Conservation (phyloP, 345 rosid species). For the Brassica napus region Da-Ae NC_063450.1:32127001-32127500, state of each 20-base stretch:
- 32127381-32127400: too few relatives aligned
- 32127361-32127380: background rate
- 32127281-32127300: slow-evolving; percentile 17
- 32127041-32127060: slow-evolving; percentile 19
- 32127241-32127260: slow-evolving; percentile 18
- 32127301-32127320: slow-evolving; percentile 14
- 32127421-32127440: too few relatives aligned
- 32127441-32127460: background rate
- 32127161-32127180: slow-evolving; percentile 19
- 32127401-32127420: background rate
- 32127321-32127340: slow-evolving; percentile 18
- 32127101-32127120: background rate
- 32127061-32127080: background rate
- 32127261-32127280: slow-evolving; percentile 6
- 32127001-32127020: slow-evolving; percentile 1
- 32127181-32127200: slow-evolving; percentile 17
- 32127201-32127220: slow-evolving; percentile 13
- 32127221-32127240: slow-evolving; percentile 11
- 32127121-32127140: slow-evolving; percentile 6
- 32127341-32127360: slow-evolving; percentile 15
- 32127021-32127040: slow-evolving; percentile 12
- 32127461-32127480: background rate
- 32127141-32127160: slow-evolving; percentile 12
- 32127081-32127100: slow-evolving; percentile 11
- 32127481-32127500: background rate